Evolutionary conservation across 495 filamentous ascomycete species (phyloP).

Genomic region (Opeltia flavorubescens): DNA sequence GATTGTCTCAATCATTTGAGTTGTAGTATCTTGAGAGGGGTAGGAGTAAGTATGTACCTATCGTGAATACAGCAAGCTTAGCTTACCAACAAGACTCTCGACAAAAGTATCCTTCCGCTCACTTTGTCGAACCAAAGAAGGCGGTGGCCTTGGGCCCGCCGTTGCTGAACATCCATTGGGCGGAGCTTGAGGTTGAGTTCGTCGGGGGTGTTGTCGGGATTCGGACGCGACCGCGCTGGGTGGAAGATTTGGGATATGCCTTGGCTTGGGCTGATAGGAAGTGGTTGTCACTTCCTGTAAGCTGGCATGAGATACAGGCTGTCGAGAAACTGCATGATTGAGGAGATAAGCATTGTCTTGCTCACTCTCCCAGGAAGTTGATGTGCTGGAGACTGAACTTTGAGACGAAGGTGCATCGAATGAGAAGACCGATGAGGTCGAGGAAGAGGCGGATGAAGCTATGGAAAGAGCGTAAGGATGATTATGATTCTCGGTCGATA

Average conservation of each 20-base stretch:
- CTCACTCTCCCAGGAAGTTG: constrained; percentile 32
- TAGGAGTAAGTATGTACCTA: constrained; percentile 14
- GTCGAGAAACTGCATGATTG: constrained; percentile 16
- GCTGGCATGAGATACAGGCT: constrained; percentile 21
- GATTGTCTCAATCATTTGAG: constrained; percentile 92
- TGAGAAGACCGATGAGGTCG: constrained; percentile 68
- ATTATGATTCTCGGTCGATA: constrained; percentile 4
- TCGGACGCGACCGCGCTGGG: constrained; percentile 45
- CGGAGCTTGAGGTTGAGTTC: constrained; percentile 42
- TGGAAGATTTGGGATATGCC: constrained; percentile 4
- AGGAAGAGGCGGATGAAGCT: constrained; percentile 59
- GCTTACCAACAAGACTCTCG: constrained; percentile 96
- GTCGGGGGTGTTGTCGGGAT: constrained; percentile 68
- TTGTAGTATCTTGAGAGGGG: constrained; percentile 68
- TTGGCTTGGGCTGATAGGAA: neutral
- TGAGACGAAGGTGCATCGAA: constrained; percentile 49
- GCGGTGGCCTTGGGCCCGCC: constrained; percentile 52
- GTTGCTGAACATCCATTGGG: constrained; percentile 26
- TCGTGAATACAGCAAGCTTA: constrained; percentile 12
- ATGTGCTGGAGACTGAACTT: constrained; percentile 36
- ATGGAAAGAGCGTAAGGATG: constrained; percentile 52
- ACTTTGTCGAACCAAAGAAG: constrained; percentile 72
- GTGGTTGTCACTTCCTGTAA: constrained; percentile 16
- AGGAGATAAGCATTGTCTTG: constrained; percentile 23
- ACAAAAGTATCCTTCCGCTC: constrained; percentile 94